Percentiles rank a stretch among this genome's conserved stretches.
phyloP scores from a whole-genome alignment of 169 alveolate genomes.

The Eimeria zaria region DNA sequence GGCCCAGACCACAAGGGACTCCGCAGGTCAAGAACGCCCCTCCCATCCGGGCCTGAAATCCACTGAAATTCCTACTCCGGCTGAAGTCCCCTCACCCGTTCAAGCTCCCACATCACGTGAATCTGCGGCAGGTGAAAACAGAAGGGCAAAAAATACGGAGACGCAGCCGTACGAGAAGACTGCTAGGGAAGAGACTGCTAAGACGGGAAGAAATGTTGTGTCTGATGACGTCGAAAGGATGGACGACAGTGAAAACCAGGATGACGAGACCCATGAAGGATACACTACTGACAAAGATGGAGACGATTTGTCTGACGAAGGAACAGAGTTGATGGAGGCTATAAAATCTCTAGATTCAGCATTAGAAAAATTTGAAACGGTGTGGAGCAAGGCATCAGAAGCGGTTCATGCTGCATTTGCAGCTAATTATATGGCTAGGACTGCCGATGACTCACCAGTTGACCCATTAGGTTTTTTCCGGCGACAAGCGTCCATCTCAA shows the following conservation, averaged over 20 bases:
- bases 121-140: too few relatives aligned
- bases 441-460: not conserved
- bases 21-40: not conserved
- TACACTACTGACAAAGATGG: not conserved
- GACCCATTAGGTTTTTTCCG: not conserved
- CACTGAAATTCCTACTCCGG: not conserved
- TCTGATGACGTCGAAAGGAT: not conserved
- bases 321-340: not conserved
- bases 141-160: too few relatives aligned
- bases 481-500: not conserved
- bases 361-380: not conserved
- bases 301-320: not conserved
- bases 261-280: not conserved
- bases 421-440: not conserved
- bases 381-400: not conserved
- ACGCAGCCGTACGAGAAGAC: not conserved
- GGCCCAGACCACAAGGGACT: not conserved
- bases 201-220: not conserved
- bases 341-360: not conserved
- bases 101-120: not conserved
- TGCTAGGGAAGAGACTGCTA: not conserved
- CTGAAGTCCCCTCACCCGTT: not conserved
- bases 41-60: not conserved
- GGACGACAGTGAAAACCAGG: not conserved
- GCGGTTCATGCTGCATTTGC: slow-evolving; percentile 4